Conservation (phyloP, 2,329 filamentous ascomycete genomes). For the Dothiorella sarmentorum region DNA sequence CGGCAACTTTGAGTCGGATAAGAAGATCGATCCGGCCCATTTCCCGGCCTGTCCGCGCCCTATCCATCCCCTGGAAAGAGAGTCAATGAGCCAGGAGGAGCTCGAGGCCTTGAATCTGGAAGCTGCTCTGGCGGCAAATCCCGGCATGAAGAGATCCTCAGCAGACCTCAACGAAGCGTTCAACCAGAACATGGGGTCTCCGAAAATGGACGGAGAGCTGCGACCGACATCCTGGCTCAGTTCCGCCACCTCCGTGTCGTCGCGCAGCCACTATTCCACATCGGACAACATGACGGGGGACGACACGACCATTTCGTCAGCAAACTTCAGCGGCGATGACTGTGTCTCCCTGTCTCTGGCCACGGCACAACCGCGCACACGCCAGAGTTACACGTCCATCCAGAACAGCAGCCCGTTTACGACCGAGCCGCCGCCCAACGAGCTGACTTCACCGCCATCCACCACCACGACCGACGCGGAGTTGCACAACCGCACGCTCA, state of each 20-base stretch:
- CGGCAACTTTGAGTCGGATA: background rate
- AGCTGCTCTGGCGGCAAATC: background rate
- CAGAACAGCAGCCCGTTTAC: conserved; percentile 9
- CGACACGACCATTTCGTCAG: conserved; percentile 4
- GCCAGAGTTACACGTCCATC: conserved; percentile 17
- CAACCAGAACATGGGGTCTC: conserved; percentile 4
- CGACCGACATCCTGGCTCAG: conserved; percentile 3
- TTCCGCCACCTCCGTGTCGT: background rate
- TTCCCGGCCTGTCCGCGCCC: conserved; percentile 13
- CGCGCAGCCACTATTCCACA: conserved; percentile 4
- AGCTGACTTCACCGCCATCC: conserved; percentile 1
- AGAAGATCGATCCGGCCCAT: background rate
- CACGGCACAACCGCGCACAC: background rate
- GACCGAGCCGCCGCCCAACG: background rate
- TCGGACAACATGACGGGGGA: conserved; percentile 6
- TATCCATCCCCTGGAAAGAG: conserved; percentile 10
- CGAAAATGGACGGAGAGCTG: background rate
- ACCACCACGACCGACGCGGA: background rate
- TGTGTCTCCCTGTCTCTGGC: background rate
- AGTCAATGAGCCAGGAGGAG: conserved; percentile 1
- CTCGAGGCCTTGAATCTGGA: background rate
- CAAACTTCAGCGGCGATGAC: background rate
- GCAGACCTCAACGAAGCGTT: conserved; percentile 8
- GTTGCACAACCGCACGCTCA: conserved; percentile 2
- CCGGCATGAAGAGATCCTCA: background rate